These are phyloP conservation scores for Kondoa malvinella DNA, from an alignment of 768 basidiomycete species.

Conservation along the genomic window DNA sequence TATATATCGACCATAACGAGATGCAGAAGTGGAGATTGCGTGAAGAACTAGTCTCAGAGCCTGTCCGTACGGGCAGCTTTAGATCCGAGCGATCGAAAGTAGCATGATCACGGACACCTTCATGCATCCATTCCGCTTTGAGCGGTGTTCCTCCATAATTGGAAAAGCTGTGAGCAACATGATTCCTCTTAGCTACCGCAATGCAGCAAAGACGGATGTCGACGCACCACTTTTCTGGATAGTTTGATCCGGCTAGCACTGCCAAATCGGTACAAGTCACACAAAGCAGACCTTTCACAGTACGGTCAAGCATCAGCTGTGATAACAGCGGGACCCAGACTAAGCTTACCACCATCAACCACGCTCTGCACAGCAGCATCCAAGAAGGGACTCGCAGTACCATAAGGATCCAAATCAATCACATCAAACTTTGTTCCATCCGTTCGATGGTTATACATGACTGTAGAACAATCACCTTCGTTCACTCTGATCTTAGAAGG, in stretches of 20 bases:
- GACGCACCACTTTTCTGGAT: slow-evolving; percentile 82
- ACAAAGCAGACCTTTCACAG: slow-evolving; percentile 76
- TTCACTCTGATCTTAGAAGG: slow-evolving; percentile 54
- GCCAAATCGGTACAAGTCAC: slow-evolving; percentile 94
- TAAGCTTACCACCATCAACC: slow-evolving; percentile 59
- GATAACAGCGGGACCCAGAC: neutral
- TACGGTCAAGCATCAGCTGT: slow-evolving; percentile 2
- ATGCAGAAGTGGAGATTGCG: slow-evolving; percentile 65
- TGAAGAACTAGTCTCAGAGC: slow-evolving; percentile 82
- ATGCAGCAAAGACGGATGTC: neutral
- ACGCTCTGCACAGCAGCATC: slow-evolving; percentile 82
- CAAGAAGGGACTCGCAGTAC: slow-evolving; percentile 90
- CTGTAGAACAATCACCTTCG: slow-evolving; percentile 78
- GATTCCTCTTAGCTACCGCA: neutral
- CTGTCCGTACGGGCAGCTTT: slow-evolving; percentile 33
- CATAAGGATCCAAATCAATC: slow-evolving; percentile 96
- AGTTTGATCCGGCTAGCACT: slow-evolving; percentile 82
- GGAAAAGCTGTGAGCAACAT: slow-evolving; percentile 48
- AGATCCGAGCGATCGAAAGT: neutral
- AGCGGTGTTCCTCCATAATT: slow-evolving; percentile 85
- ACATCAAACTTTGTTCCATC: slow-evolving; percentile 64
- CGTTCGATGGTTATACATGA: slow-evolving; percentile 77
- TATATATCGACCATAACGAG: slow-evolving; percentile 81
- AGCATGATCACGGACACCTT: slow-evolving; percentile 56
- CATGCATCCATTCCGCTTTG: slow-evolving; percentile 89